Percentiles rank a stretch among this genome's conserved stretches.
These are phyloP conservation scores for Aspergillaceae sp. DNA, from an alignment of 2,329 filamentous ascomycete genomes.

Conservation along the genomic window DNA sequence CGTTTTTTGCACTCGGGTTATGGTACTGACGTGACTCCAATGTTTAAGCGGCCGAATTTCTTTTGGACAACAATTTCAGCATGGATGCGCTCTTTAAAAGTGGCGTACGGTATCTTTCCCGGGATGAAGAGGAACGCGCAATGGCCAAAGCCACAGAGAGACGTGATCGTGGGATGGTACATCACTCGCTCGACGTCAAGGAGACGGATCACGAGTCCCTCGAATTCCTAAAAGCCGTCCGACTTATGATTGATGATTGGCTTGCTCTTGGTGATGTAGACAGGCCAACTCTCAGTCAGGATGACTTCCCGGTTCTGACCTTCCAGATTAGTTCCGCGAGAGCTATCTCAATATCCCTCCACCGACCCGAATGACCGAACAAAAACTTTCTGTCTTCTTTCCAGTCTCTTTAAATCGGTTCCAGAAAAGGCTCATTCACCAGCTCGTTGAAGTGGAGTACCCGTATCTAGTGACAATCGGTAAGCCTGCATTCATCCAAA, in stretches of 20 bases:
- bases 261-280: constrained; percentile 21
- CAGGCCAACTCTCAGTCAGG: background rate
- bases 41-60: constrained; percentile 48
- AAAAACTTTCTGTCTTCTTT: constrained; percentile 9
- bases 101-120: constrained; percentile 56
- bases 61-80: constrained; percentile 51
- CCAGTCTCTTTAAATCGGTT: constrained; percentile 44
- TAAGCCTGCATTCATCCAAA: constrained; percentile 32
- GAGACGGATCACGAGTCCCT: constrained; percentile 45
- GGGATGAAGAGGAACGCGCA: constrained; percentile 46
- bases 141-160: constrained; percentile 39
- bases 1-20: background rate
- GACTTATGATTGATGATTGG: constrained; percentile 42
- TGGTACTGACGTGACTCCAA: constrained; percentile 2
- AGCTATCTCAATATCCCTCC: constrained; percentile 41
- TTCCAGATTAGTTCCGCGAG: constrained; percentile 14
- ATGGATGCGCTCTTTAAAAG: constrained; percentile 47
- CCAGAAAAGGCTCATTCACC: constrained; percentile 58
- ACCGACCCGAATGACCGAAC: constrained; percentile 12
- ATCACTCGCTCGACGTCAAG: constrained; percentile 42
- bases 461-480: constrained; percentile 32
- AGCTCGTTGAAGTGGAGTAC: constrained; percentile 56
- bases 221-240: constrained; percentile 42
- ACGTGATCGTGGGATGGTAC: constrained; percentile 22
- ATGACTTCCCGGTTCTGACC: background rate